These are phyloP conservation scores for Penicillium occitanis DNA, from an alignment of 2,329 filamentous ascomycete species.

Conservation along the genomic window DNA sequence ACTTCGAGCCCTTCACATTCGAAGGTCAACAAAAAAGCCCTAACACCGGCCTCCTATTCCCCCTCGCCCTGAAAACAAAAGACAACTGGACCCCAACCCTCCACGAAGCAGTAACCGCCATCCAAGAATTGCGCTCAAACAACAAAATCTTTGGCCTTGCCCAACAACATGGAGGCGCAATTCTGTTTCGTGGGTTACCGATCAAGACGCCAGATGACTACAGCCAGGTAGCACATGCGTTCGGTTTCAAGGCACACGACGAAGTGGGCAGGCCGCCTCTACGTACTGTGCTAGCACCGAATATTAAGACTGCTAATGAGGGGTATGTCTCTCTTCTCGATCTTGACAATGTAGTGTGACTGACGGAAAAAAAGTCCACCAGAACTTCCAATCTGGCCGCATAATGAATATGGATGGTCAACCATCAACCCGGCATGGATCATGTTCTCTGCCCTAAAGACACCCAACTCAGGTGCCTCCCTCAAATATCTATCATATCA, in stretches of 20 bases:
- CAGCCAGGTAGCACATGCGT: background rate
- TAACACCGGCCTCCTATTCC: background rate
- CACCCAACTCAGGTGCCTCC: background rate
- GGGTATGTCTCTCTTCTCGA: background rate
- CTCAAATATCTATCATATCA: background rate
- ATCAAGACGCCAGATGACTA: background rate
- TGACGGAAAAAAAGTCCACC: background rate
- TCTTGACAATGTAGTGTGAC: background rate
- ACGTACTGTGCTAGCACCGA: background rate
- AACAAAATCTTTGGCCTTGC: background rate
- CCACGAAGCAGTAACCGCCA: background rate
- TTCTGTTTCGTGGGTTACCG: background rate
- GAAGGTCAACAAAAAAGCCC: background rate
- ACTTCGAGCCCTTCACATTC: background rate
- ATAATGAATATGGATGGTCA: background rate
- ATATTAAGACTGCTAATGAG: background rate
- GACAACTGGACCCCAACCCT: background rate
- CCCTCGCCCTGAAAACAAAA: background rate
- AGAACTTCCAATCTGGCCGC: background rate
- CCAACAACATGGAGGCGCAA: background rate
- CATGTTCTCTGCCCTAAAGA: background rate
- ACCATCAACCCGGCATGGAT: background rate
- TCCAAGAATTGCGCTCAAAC: background rate
- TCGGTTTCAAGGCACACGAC: background rate
- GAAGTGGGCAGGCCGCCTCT: background rate